Evolutionary conservation across 352 stramenopile genomes (phyloP).

Genomic region (Globisporangium abappressorium): DNA sequence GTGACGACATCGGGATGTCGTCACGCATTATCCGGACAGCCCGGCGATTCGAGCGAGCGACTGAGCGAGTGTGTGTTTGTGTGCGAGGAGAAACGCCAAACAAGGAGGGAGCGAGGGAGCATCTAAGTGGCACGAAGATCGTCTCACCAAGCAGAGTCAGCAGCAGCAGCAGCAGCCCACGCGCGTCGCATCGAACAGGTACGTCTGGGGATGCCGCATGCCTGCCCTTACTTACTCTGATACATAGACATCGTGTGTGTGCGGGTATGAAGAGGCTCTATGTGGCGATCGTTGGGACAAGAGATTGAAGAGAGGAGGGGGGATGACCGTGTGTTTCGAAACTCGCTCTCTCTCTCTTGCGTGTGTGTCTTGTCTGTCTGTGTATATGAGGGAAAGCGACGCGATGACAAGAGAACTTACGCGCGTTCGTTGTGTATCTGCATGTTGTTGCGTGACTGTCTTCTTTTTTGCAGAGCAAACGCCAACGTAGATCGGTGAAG

Average conservation of each 20-base stretch:
- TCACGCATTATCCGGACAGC: neutral
- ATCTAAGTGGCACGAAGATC: constrained; percentile 11
- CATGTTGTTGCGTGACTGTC: neutral
- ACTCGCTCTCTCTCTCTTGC: constrained; percentile 18
- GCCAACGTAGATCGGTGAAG: neutral
- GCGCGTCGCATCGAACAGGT: constrained; percentile 1
- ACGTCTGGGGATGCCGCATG: constrained; percentile 2
- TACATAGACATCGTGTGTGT: constrained; percentile 11
- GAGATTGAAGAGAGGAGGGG: constrained; percentile 3
- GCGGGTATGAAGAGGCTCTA: neutral
- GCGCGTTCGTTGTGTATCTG: neutral
- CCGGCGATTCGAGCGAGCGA: neutral
- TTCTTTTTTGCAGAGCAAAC: constrained; percentile 4
- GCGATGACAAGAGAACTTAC: constrained; percentile 14
- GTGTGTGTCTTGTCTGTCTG: constrained; percentile 14
- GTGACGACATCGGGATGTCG: constrained; percentile 2
- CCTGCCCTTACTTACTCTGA: neutral
- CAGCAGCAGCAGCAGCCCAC: constrained; percentile 2
- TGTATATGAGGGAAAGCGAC: constrained; percentile 5
- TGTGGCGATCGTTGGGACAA: constrained; percentile 6
- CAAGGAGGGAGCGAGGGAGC: neutral
- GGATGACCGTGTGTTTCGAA: constrained; percentile 1
- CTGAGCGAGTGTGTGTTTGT: constrained; percentile 1
- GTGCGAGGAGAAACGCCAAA: constrained; percentile 13
- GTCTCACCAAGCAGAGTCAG: constrained; percentile 5